Evolutionary conservation across 306 rosid genomes (phyloP), one percentile per base, ranked within the genome.

Genomic region (Betula pendula): DNA sequence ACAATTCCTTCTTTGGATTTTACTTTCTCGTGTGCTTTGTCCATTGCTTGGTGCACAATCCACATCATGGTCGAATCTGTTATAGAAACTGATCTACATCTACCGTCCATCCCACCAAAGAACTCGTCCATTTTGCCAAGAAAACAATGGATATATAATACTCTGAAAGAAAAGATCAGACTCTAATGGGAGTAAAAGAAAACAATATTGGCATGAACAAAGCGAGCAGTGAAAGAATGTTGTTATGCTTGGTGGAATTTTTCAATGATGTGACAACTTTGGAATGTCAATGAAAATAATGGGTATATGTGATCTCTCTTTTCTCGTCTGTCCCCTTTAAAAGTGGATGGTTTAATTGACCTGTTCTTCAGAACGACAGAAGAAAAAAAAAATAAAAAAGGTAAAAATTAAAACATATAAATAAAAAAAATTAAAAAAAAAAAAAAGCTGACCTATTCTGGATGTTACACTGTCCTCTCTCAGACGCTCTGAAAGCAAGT

Each of bases 51-150:
- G 50, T 92, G 94, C 58, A 90, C 96, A 0, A 95, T 92, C 78
- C 85, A 74, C 97, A 95, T 90, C 97, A 92, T 90, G 25, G 97
- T 89, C n/a, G 97, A 95, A 79, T 92, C 97, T 70, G 87, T 85
- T 31, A 90, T 72, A 16, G 94, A 90, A 20, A 89, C 81, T 58
- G n/a, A n/a, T n/a, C 82, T 89, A 3, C 53, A 79, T 20, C 59
- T 82, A 27, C 81, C 92, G 70, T 85, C 87, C 63, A 86, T 77
- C 5, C 76, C 81, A 42, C 88, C 84, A 51, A 89, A 89, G 55
- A 84, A 72, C 65, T 87, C 87, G 63, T 90, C 89, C 96, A 90
- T 89, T 81, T 59, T 19, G 51, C 2, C 42, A 2, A 9, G 22
- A 48, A 62, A 31, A 70, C 14, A 17, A 65, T 3, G 13, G 13